Evolutionary conservation across 345 rosid genomes (phyloP).

Genomic region (Citrus inodora): DNA sequence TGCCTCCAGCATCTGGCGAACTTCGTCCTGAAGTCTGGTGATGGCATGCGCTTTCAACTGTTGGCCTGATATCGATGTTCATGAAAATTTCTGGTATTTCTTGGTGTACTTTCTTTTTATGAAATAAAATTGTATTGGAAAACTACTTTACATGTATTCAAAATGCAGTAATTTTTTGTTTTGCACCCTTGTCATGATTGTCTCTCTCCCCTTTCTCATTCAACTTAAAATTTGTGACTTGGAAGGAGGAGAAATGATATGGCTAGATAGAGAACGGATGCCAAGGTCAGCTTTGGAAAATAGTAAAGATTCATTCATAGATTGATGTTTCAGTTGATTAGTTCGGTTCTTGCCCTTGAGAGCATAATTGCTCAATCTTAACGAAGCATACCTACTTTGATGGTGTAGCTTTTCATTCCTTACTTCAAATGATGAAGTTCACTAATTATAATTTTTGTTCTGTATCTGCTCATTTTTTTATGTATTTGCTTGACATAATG

Average conservation of each 20-base stretch:
- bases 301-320: background rate
- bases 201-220: background rate
- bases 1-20: slow-evolving; percentile 99
- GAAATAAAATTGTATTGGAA: slow-evolving; percentile 15
- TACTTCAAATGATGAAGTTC: background rate
- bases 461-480: background rate
- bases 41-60: slow-evolving; percentile 11
- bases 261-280: background rate
- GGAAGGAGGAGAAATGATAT: background rate
- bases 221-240: background rate
- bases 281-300: background rate
- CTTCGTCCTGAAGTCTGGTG: slow-evolving; percentile 99
- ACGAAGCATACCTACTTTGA: background rate
- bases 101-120: background rate
- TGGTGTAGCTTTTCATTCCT: background rate
- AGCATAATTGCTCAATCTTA: background rate
- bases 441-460: too few relatives aligned
- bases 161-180: background rate
- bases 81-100: slow-evolving; percentile 1
- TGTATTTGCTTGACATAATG: too few relatives aligned
- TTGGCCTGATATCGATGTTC: background rate
- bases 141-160: background rate
- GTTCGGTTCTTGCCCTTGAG: background rate
- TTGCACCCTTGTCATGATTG: background rate
- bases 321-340: background rate